phyloP scores from a whole-genome alignment of 164 flowering plant genomes.

The Vitis vinifera region DNA sequence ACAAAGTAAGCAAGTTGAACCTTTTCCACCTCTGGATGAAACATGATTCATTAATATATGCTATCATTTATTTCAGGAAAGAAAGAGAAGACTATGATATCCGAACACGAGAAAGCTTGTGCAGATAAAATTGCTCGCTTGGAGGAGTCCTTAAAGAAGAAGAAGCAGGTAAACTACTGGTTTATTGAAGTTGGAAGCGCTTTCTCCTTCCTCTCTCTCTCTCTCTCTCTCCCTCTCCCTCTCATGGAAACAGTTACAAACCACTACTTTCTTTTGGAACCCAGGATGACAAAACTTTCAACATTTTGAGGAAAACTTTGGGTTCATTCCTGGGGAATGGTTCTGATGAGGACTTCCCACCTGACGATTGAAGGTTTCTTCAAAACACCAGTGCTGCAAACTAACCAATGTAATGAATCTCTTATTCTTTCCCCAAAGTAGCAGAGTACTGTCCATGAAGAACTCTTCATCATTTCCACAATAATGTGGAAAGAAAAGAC shows the following conservation, averaged over 20 bases:
- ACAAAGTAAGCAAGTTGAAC: constrained; percentile 50
- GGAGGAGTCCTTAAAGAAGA: constrained; percentile 80
- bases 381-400: not conserved
- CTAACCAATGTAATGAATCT: no score
- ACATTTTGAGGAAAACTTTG: constrained; percentile 77
- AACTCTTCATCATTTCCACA: no score
- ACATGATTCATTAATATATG: not conserved
- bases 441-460: no score
- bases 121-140: constrained; percentile 61
- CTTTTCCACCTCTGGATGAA: not conserved
- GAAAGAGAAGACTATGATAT: constrained; percentile 71
- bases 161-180: constrained; percentile 60
- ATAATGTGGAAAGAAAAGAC: no score
- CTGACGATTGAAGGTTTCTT: constrained; percentile 48
- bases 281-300: constrained; percentile 91
- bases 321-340: constrained; percentile 73
- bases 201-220: not conserved
- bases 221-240: not conserved
- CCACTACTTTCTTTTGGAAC: constrained; percentile 1
- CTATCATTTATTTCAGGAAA: constrained; percentile 57
- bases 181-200: not conserved
- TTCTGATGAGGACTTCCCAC: constrained; percentile 80
- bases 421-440: no score
- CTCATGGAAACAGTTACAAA: not conserved
- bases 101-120: constrained; percentile 69